Base-by-base conservation (phyloP, 2,329 filamentous ascomycete genomes). In the Lizonia empirigonia region DNA sequence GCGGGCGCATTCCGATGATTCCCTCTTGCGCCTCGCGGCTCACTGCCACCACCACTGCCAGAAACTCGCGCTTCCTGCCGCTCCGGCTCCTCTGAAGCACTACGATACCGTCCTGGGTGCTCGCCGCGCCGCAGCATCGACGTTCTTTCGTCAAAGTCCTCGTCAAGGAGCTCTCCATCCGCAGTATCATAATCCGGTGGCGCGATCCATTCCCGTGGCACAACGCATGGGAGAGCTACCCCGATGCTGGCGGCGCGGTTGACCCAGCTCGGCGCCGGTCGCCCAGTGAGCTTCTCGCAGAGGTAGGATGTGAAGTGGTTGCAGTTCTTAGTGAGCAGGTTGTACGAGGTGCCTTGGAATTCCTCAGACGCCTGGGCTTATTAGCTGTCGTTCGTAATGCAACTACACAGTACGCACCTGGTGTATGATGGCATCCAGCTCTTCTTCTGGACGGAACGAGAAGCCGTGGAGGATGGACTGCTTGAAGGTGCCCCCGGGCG, bases 211-310 rank as follows among this genome's bases (percentile, higher is more conserved):
- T 92, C 89, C 54, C 82, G 81, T 10, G 90, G 90, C 37, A 95
- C 89, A 16, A 95, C 82, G 69, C 90, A 95, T 12, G 90, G 90
- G 27, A 95, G 73, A 10, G 88, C 88, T 42, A 92, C 82, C 30
- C 90, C 90, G 56, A 95, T 90, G 61, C 83, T 87, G n/a, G 90
- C 90, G 1, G 90, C 90, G 47, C 90, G 83, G 67, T 95, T 95
- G 45, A 95, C 76, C 88, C 90, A 95, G 15, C 73, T 75, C 0
- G 90, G 90, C 0, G 88, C 88, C 1, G 85, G 77, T 36, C 83
- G 81, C 5, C 86, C 84, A 2, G 89, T 93, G 46, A 95, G 80
- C 59, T 83, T 83, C 69, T 87, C 79, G 73, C 88, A 91, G 15
- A 95, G 80, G 63, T 88, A 85, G 16, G 85, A 85, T 2, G 90